Evolutionary conservation across 805 yeast species (phyloP), one percentile per base, ranked within the genome.

Genomic region (Cyberlindnera saturnus): DNA sequence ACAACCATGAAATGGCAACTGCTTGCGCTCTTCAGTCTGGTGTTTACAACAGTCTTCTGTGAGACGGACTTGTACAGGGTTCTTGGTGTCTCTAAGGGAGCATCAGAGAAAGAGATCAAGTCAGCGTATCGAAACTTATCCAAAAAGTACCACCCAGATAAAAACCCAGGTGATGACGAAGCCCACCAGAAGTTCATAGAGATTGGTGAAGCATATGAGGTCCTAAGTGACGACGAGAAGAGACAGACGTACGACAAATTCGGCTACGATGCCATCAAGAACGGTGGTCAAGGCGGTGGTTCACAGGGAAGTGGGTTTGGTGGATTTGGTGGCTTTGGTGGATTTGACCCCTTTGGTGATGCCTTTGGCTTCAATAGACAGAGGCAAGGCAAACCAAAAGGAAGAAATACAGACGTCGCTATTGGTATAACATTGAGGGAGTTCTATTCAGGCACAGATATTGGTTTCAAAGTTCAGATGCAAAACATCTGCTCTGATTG

Each of bases 91-190:
- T 56, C 71, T 10, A 75, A 71, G 47, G 69, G 73, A 51, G 95
- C 96, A 0, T 72, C 73, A 40, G 96, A 87, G 19, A 81, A 75
- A 52, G 89, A 88, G 43, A 86, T 90, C 65, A 88, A 86, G 60
- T 75, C 81, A 41, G 96, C 96, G 0, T 90, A 90, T 61, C 70
- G 96, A 51, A 75, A 78, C 43, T 66, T 91, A 50, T 81, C 90
- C 51, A 83, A 87, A 61, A 86, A 86, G 59, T 88, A 77, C 64
- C 99, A 91, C 59, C 99, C 99, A 2, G 99, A 91, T 64, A 91
- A 91, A 67, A 93, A 91, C 60, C 82, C 84, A 5, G 84, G 82
- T 6, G 77, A 82, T 53, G 88, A 86, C 8, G 83, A 75, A 26
- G 96, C 97, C 1, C 89, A 86, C 51, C 82, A 84, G 39, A 82